phyloP scores from a whole-genome alignment of 805 yeast species.

The Yarrowia divulgata region DNA sequence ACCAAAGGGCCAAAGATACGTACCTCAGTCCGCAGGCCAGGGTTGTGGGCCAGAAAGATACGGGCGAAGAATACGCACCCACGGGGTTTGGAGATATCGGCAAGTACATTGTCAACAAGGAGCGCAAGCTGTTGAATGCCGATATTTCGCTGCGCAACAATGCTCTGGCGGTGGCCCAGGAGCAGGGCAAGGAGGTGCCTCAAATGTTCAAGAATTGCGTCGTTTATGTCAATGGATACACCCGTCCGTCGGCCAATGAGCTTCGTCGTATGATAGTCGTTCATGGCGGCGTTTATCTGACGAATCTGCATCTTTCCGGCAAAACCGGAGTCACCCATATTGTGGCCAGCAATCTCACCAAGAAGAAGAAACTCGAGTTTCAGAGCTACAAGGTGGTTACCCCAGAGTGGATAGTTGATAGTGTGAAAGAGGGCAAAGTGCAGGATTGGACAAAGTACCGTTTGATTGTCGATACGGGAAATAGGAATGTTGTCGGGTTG shows the following conservation, averaged over 20 bases:
- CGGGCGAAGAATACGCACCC: conserved; percentile 51
- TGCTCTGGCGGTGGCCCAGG: conserved; percentile 46
- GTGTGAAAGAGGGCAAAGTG: conserved; percentile 57
- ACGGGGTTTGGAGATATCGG: conserved; percentile 70
- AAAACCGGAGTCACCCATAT: conserved; percentile 85
- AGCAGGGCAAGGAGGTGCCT: conserved; percentile 46
- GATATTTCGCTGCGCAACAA: conserved; percentile 62
- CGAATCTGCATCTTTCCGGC: conserved; percentile 50
- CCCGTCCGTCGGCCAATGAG: conserved; percentile 77
- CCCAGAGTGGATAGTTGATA: conserved; percentile 82
- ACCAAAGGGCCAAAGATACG: conserved; percentile 27
- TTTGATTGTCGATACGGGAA: conserved; percentile 8
- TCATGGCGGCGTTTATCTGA: conserved; percentile 80
- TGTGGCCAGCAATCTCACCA: conserved; percentile 78
- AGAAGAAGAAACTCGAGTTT: conserved; percentile 72
- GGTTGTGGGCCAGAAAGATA: conserved; percentile 40
- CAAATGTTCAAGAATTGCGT: conserved; percentile 67
- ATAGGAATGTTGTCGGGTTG: not conserved
- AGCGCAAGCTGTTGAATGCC: conserved; percentile 41
- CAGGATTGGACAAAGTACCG: conserved; percentile 74
- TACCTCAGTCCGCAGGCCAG: conserved; percentile 39
- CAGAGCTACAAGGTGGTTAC: conserved; percentile 73
- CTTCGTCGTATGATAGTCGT: conserved; percentile 73
- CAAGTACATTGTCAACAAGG: conserved; percentile 69
- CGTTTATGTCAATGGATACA: conserved; percentile 88